phyloP scores from a whole-genome alignment of 1,284 basidiomycete species.

The Pseudozyma thailandica region DNA sequence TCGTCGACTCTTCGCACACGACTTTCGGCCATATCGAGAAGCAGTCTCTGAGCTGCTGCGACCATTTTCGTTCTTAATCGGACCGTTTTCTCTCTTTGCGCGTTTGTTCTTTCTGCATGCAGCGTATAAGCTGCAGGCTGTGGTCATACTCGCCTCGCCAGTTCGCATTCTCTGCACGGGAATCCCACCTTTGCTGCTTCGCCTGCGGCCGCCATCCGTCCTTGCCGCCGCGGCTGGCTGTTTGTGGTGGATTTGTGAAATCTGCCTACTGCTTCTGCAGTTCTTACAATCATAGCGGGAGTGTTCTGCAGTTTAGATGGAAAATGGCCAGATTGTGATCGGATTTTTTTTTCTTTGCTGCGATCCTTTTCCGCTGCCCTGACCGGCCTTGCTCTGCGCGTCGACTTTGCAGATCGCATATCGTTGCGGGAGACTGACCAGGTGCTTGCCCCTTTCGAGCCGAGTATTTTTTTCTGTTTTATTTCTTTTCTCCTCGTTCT shows the following conservation, averaged over 20 bases:
- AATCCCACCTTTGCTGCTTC: slow-evolving; percentile 3
- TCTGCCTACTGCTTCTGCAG: too few relatives aligned
- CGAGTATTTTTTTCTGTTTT: not conserved
- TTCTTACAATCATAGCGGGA: too few relatives aligned
- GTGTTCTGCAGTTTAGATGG: too few relatives aligned
- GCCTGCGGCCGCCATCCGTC: too few relatives aligned
- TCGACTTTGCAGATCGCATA: not conserved
- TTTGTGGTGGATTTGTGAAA: too few relatives aligned
- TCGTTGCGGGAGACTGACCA: not conserved
- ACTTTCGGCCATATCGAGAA: too few relatives aligned
- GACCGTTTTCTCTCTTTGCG: too few relatives aligned
- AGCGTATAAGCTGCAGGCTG: slow-evolving; percentile 10
- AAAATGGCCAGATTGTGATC: too few relatives aligned
- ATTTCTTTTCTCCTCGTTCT: not conserved
- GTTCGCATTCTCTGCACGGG: slow-evolving; percentile 6
- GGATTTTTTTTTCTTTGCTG: too few relatives aligned
- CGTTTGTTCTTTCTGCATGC: slow-evolving; percentile 3
- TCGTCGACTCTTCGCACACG: too few relatives aligned
- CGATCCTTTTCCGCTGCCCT: not conserved
- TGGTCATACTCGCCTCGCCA: slow-evolving; percentile 11
- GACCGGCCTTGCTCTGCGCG: not conserved
- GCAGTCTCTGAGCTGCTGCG: too few relatives aligned
- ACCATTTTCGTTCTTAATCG: slow-evolving; percentile 5
- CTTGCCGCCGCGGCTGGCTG: too few relatives aligned
- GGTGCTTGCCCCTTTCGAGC: not conserved